phyloP scores from a whole-genome alignment of 495 filamentous ascomycete genomes.

The Corynascus novoguineensis region DNA sequence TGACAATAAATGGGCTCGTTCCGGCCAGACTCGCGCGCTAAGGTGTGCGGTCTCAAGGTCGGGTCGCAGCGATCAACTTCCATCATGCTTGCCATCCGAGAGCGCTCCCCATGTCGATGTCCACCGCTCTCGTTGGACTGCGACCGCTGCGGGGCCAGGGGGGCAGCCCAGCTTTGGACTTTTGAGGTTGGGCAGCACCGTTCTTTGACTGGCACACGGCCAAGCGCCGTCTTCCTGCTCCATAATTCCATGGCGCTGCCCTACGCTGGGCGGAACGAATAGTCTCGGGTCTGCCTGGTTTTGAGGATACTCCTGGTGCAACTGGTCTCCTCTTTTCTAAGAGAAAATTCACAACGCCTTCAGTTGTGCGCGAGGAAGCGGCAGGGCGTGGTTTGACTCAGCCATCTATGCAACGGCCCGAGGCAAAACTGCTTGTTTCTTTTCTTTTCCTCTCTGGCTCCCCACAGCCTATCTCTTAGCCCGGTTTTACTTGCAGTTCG shows the following conservation, averaged over 20 bases:
- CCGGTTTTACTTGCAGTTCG: too few species aligned
- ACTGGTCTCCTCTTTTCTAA: neutral
- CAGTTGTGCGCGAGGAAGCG: neutral
- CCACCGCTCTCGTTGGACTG: conserved; percentile 8
- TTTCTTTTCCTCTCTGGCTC: neutral
- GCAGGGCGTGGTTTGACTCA: neutral
- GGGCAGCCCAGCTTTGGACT: neutral
- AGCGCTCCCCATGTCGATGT: neutral
- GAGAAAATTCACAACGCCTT: too few species aligned
- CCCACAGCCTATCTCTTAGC: neutral
- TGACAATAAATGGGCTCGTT: neutral
- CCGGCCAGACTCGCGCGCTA: neutral
- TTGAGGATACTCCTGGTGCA: neutral
- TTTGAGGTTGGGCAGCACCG: conserved; percentile 17
- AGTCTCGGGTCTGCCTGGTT: neutral
- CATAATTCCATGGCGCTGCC: conserved; percentile 3
- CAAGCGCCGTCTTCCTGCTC: conserved; percentile 7
- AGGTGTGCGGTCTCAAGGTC: neutral
- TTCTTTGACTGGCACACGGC: conserved; percentile 5
- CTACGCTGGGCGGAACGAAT: neutral
- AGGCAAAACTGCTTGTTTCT: neutral
- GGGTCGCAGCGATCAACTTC: neutral
- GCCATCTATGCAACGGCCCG: neutral
- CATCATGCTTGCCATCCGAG: neutral
- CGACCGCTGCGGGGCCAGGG: conserved; percentile 8